These are phyloP conservation scores for Fusarium sp. DNA, from an alignment of 2,329 filamentous ascomycete genomes.

Conservation along the genomic window DNA sequence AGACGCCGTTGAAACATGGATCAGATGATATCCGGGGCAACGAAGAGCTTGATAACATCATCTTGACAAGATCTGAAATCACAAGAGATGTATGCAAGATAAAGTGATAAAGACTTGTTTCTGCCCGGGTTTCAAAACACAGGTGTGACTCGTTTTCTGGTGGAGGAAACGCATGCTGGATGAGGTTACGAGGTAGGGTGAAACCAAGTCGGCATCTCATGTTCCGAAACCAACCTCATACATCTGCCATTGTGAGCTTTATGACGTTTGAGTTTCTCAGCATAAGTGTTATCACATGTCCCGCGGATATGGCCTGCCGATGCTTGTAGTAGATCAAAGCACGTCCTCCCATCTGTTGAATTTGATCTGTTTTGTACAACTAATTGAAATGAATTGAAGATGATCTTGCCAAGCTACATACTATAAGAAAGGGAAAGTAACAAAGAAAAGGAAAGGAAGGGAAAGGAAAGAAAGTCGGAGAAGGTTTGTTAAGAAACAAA, in stretches of 20 bases:
- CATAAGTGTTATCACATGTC: not conserved
- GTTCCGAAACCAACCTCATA: slow-evolving; percentile 16
- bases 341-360: not conserved
- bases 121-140: not conserved
- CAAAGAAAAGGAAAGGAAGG: not conserved
- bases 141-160: not conserved
- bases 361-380: not conserved
- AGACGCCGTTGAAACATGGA: slow-evolving; percentile 1
- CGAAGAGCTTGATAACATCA: not conserved
- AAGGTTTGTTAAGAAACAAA: not conserved
- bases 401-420: not conserved
- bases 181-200: not conserved
- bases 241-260: not conserved
- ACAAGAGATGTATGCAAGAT: not conserved
- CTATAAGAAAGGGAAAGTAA: too few relatives aligned
- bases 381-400: not conserved
- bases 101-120: not conserved
- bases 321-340: not conserved
- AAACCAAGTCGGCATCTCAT: not conserved
- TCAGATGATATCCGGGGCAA: not conserved
- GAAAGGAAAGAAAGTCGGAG: not conserved
- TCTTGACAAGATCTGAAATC: not conserved
- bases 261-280: not conserved
- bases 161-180: not conserved
- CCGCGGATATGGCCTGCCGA: not conserved